Base-by-base conservation (phyloP, 305 asterid species). In the Rubia peregrina region DNA sequence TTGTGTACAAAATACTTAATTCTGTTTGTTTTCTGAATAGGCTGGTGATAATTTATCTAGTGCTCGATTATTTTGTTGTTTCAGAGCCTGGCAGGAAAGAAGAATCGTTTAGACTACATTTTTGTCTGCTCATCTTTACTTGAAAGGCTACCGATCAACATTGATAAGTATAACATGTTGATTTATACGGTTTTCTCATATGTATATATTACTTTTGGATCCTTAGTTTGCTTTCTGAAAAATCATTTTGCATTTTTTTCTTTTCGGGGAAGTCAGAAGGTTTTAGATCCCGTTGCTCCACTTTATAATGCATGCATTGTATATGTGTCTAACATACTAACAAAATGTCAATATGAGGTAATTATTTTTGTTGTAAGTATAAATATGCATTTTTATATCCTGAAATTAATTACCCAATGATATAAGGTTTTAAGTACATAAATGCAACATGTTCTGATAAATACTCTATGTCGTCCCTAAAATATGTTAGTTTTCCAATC, bases 321-420 rank as follows among this genome's bases (percentile, higher is more conserved):
- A 73, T 95, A 98, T 30, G 86, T 95, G 71, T 91, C 99, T 70
- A 95, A 95, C 84, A 90, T 95, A 77, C 95, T 92, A 38, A 95
- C 99, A 36, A 90, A 98, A 67, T 95, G 99, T 71, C 99, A 95
- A 77, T 95, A 95, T 78, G 99, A 95, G 97, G 99, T 91, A 71
- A 80, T 76, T 57, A 13, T 3, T 19, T 60, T 44, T 36, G 40
- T 71, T 62, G 56, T 36, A 5, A 1, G 30, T 21, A 11, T 33
- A 61, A 17, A 11, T 9, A 51, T 6, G 40, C 5, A 36, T 14
- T 26, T 65, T 68, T 4, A 4, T 43, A 24, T 56, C 17, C 42
- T 40, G 61, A 75, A 48, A 48, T 71, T 74, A 48, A 48, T 71
- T 74, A 26, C 67, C 21, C 62, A 36, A 41, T 40, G 41, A 16